phyloP scores from a whole-genome alignment of 1,284 basidiomycete genomes.

The Moniliella sp. region DNA sequence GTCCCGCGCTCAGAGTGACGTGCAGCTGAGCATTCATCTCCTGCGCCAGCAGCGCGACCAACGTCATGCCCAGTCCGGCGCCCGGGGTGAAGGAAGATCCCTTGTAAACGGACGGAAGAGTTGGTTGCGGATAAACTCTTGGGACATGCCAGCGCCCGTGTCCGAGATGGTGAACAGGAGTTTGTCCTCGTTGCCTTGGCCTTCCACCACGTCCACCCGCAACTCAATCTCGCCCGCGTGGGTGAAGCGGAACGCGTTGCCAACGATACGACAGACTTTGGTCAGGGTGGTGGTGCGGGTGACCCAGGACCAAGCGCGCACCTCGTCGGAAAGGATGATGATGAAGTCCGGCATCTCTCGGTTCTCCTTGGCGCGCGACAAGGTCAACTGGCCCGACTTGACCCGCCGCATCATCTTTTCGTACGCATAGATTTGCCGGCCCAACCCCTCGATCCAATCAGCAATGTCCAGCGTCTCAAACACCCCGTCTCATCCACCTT shows the following conservation, averaged over 20 bases:
- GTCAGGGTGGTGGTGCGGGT: constrained; percentile 6
- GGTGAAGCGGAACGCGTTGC: constrained; percentile 15
- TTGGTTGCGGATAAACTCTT: constrained; percentile 8
- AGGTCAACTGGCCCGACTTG: not conserved
- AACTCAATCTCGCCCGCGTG: constrained; percentile 10
- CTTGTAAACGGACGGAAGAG: constrained; percentile 14
- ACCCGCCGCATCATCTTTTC: not conserved
- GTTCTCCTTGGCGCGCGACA: not conserved
- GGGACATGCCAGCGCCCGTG: constrained; percentile 12
- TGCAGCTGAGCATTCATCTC: constrained; percentile 11
- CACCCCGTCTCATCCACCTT: constrained; percentile 11
- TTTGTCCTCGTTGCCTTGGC: not conserved
- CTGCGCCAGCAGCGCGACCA: constrained; percentile 11
- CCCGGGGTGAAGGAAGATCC: constrained; percentile 13
- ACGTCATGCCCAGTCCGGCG: constrained; percentile 16
- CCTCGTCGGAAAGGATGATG: constrained; percentile 8
- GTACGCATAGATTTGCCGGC: not conserved
- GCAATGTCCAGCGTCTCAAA: constrained; percentile 6
- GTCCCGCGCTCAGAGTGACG: constrained; percentile 8
- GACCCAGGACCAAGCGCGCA: constrained; percentile 6
- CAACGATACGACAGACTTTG: constrained; percentile 13
- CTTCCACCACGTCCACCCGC: constrained; percentile 2
- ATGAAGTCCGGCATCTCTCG: constrained; percentile 6
- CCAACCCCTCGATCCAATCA: not conserved
- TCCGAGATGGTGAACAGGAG: constrained; percentile 2